Conservation (phyloP, 148 eudicot genomes). For the Linanthus parryae region DNA sequence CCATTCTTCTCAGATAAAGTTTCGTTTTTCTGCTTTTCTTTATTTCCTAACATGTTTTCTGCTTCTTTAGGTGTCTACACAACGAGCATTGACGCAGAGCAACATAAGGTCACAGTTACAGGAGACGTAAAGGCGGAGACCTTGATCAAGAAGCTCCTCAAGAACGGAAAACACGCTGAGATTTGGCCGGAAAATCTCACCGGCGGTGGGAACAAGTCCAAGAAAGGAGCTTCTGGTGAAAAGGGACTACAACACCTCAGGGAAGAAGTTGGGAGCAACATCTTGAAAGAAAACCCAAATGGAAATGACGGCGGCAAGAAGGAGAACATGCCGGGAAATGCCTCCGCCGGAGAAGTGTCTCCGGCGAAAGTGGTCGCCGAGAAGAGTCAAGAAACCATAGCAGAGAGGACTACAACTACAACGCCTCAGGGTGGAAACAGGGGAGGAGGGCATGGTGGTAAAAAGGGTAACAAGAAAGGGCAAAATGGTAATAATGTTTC, state of each 20-base stretch:
- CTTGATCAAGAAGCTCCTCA: constrained; percentile 58
- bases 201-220: constrained; percentile 15
- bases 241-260: no score
- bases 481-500: constrained; percentile 16
- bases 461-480: constrained; percentile 33
- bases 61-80: constrained; percentile 85
- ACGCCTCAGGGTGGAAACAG: no score
- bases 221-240: no score
- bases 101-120: constrained; percentile 60
- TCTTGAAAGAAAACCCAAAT: constrained; percentile 21
- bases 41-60: no score
- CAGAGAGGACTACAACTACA: no score
- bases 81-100: constrained; percentile 51
- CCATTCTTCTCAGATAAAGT: no score
- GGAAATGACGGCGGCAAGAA: constrained; percentile 20
- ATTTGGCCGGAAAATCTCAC: constrained; percentile 34
- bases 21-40: no score
- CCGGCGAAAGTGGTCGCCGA: no score
- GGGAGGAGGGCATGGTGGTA: constrained; percentile 1
- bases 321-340: constrained; percentile 13
- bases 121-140: constrained; percentile 60
- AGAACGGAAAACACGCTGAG: constrained; percentile 72
- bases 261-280: no score
- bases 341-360: no score
- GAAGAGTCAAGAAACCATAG: constrained; percentile 10